Conservation (phyloP, 805 yeast genomes). For the Yarrowia divulgata region DNA sequence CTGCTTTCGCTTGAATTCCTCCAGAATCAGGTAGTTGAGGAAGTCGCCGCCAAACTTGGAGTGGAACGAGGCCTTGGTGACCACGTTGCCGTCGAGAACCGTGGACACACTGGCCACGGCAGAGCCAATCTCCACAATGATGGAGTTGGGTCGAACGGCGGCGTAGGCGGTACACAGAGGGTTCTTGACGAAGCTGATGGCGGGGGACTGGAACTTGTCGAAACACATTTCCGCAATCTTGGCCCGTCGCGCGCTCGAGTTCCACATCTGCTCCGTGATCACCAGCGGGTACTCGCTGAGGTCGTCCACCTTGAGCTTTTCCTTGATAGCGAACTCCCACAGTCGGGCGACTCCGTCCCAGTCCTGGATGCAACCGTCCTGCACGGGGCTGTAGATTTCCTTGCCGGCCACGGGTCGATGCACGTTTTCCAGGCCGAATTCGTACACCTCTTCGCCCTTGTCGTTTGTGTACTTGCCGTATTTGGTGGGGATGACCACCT, state of each 20-base stretch:
- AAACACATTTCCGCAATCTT: conserved; percentile 75
- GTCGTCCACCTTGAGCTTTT: conserved; percentile 58
- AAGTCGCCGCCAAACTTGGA: conserved; percentile 76
- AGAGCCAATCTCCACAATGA: conserved; percentile 83
- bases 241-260: conserved; percentile 62
- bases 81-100: conserved; percentile 62
- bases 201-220: conserved; percentile 75
- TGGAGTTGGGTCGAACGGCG: conserved; percentile 72
- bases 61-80: conserved; percentile 55
- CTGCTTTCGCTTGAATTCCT: conserved; percentile 54
- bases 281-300: conserved; percentile 71
- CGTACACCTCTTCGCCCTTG: conserved; percentile 43
- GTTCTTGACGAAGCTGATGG: conserved; percentile 74
- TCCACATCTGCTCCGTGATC: conserved; percentile 74
- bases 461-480: conserved; percentile 54
- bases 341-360: conserved; percentile 72
- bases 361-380: conserved; percentile 54
- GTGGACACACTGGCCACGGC: conserved; percentile 65
- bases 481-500: conserved; percentile 72
- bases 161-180: conserved; percentile 67
- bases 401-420: conserved; percentile 50
- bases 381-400: conserved; percentile 50
- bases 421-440: conserved; percentile 55
- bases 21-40: conserved; percentile 67
- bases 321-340: conserved; percentile 70